A percentile compares a stretch with the other conserved stretches of the same genome.
Evolutionary conservation across 208 protist species (phyloP).

Genomic region (Acanthamoeba castellanii): DNA sequence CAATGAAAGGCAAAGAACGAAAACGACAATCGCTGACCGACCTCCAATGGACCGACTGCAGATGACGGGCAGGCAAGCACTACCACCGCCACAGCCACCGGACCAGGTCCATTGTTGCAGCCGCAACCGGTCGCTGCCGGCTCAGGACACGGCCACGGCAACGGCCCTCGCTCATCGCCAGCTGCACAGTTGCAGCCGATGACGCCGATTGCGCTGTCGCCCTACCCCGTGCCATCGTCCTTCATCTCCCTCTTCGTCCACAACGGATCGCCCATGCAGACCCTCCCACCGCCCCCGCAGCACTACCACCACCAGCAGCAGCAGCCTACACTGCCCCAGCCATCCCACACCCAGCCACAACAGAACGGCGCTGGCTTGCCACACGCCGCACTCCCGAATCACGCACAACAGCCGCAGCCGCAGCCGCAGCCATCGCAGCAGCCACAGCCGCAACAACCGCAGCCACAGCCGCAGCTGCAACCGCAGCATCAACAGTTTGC

Average conservation of each 20-base stretch:
- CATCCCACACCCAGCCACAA: too few species aligned
- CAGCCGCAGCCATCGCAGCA: too few species aligned
- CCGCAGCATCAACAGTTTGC: background rate
- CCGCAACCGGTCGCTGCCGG: background rate
- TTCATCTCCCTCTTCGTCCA: conserved; percentile 25
- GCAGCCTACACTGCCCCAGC: too few species aligned
- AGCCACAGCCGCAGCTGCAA: background rate
- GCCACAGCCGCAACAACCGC: too few species aligned
- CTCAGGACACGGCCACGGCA: background rate
- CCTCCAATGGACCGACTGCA: background rate
- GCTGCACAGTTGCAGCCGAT: background rate
- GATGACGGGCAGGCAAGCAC: too few species aligned
- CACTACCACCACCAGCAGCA: background rate
- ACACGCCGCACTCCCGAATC: too few species aligned
- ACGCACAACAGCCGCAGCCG: too few species aligned
- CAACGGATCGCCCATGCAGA: background rate
- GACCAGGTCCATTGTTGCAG: too few species aligned
- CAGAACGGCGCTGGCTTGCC: too few species aligned
- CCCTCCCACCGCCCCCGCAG: background rate
- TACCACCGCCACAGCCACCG: too few species aligned
- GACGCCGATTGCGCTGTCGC: conserved; percentile 20
- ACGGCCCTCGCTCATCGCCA: background rate
- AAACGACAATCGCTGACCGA: too few species aligned
- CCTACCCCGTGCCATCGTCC: background rate
- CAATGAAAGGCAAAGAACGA: background rate